phyloP scores from a whole-genome alignment of 2,329 filamentous ascomycete species.

The Diaporthe longicolla region DNA sequence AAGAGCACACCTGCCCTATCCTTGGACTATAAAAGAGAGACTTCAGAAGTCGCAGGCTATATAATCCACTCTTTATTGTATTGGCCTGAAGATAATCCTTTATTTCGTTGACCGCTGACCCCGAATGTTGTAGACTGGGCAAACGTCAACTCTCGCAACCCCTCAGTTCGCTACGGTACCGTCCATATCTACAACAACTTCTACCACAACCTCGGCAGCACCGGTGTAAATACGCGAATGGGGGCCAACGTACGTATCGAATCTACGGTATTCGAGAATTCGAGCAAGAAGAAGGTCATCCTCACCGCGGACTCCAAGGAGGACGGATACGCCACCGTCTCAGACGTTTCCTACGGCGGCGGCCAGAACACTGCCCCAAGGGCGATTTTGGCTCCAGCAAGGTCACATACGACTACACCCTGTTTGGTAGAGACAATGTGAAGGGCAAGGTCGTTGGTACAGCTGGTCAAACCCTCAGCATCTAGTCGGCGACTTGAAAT shows the following conservation, averaged over 20 bases:
- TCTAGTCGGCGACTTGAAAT: neutral
- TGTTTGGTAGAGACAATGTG: neutral
- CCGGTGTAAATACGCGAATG: constrained; percentile 21
- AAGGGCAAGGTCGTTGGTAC: constrained; percentile 6
- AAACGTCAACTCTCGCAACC: constrained; percentile 61
- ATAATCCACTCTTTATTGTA: too few relatives aligned
- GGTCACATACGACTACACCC: neutral
- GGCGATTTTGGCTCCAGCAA: constrained; percentile 13
- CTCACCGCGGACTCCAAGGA: constrained; percentile 28
- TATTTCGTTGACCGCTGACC: too few relatives aligned
- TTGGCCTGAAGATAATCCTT: too few relatives aligned
- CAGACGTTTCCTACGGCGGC: constrained; percentile 15
- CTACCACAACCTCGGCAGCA: constrained; percentile 54
- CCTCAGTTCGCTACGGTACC: constrained; percentile 63
- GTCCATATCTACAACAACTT: constrained; percentile 64
- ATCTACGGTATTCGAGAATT: constrained; percentile 34
- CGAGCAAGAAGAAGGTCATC: constrained; percentile 17
- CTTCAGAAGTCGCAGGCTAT: too few relatives aligned
- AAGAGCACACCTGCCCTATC: too few relatives aligned
- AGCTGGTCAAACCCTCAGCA: constrained; percentile 3
- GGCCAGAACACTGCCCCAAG: neutral
- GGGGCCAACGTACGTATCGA: constrained; percentile 34
- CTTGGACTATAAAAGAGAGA: too few relatives aligned
- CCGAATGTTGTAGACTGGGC: constrained; percentile 51
- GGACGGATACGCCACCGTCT: constrained; percentile 8